Evolutionary conservation across 805 yeast species (phyloP).

Genomic region (Isabelozyma heimii): DNA sequence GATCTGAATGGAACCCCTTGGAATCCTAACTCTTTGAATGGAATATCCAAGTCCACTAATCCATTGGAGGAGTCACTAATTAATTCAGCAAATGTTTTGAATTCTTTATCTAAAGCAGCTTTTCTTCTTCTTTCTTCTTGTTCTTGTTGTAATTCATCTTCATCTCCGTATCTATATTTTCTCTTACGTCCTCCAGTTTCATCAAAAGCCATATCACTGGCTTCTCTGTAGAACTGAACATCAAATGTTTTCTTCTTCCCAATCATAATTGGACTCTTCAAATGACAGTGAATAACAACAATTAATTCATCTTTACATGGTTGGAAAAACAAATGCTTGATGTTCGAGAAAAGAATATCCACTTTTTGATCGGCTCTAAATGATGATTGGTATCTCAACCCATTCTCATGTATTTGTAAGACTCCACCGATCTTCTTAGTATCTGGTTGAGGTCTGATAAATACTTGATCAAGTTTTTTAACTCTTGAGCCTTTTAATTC

Average conservation of each 20-base stretch:
- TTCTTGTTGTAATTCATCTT: slow-evolving; percentile 97
- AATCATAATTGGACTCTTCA: slow-evolving; percentile 89
- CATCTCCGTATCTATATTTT: slow-evolving; percentile 89
- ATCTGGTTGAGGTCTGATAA: slow-evolving; percentile 94
- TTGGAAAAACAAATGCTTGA: slow-evolving; percentile 91
- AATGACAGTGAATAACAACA: slow-evolving; percentile 88
- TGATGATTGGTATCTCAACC: slow-evolving; percentile 89
- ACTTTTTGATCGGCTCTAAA: slow-evolving; percentile 81
- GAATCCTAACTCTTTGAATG: slow-evolving; percentile 94
- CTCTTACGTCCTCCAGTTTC: slow-evolving; percentile 95
- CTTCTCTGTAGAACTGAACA: slow-evolving; percentile 95
- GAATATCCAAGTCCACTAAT: slow-evolving; percentile 82
- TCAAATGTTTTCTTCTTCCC: slow-evolving; percentile 95
- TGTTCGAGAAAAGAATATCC: slow-evolving; percentile 85
- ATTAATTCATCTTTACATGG: slow-evolving; percentile 93
- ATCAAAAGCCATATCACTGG: slow-evolving; percentile 92
- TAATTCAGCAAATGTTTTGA: slow-evolving; percentile 81
- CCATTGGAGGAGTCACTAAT: slow-evolving; percentile 88
- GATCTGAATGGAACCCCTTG: slow-evolving; percentile 97
- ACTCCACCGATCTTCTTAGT: slow-evolving; percentile 93
- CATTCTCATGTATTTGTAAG: slow-evolving; percentile 90
- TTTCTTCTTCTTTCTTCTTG: slow-evolving; percentile 96
- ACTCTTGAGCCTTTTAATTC: slow-evolving; percentile 84
- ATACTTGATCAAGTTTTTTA: slow-evolving; percentile 81
- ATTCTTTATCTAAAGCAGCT: slow-evolving; percentile 86